These are phyloP conservation scores for Alternaria postmessia DNA, from an alignment of 2,329 filamentous ascomycete genomes.

Conservation along the genomic window DNA sequence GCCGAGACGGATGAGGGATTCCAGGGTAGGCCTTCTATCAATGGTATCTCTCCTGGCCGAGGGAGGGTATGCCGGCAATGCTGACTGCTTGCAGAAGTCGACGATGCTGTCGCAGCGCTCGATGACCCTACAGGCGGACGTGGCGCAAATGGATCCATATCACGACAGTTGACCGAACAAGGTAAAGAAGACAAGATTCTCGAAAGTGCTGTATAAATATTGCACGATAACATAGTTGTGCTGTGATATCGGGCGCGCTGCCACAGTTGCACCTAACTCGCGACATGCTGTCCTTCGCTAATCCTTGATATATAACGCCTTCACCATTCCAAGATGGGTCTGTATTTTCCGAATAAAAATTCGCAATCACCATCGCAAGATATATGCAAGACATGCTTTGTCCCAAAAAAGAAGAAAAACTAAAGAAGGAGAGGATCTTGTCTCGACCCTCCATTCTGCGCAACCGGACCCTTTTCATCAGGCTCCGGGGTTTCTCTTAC, in stretches of 20 bases:
- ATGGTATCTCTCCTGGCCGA: constrained; percentile 13
- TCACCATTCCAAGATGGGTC: constrained; percentile 7
- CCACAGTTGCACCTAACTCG: not conserved
- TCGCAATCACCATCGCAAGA: not conserved
- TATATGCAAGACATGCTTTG: not conserved
- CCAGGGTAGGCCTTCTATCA: constrained; percentile 50
- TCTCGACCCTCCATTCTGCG: constrained; percentile 61
- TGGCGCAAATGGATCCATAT: constrained; percentile 53
- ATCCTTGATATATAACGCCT: constrained; percentile 9
- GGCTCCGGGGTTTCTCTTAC: constrained; percentile 19
- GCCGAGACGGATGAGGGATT: constrained; percentile 58
- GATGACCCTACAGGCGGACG: constrained; percentile 57
- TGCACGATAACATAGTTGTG: not conserved
- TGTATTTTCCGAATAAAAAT: not conserved
- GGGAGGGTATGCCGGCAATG: not conserved
- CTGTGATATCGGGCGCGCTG: not conserved
- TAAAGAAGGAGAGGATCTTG: not conserved
- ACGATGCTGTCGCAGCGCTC: constrained; percentile 52
- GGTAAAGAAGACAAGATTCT: constrained; percentile 31
- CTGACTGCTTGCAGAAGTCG: constrained; percentile 50
- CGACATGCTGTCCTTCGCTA: constrained; percentile 1
- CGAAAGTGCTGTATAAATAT: constrained; percentile 42
- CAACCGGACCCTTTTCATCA: constrained; percentile 39
- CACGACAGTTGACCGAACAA: constrained; percentile 43
- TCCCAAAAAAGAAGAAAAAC: not conserved